Evolutionary conservation across 2,329 filamentous ascomycete genomes (phyloP), one percentile per base, ranked within the genome.

Genomic region (Aspergillus carbonarius): DNA sequence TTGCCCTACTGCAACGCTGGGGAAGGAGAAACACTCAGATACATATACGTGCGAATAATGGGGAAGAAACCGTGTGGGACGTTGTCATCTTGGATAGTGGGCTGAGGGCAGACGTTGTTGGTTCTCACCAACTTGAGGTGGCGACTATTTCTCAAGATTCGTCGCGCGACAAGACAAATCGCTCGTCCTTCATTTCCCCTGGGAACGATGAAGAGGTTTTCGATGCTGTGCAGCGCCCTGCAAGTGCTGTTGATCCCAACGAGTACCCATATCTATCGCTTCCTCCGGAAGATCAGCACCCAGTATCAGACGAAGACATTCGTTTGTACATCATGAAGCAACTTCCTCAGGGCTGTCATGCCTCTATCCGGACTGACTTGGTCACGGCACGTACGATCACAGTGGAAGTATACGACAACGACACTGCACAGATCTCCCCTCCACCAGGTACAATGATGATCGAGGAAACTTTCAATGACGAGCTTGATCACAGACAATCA

Each of bases 111-210:
- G 78, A 80, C 61, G 78, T 81, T 48, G 72, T 81, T 17, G 76
- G 74, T n/a, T 76, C 74, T 37, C 73, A 72, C 57, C 71, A 71
- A 50, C 68, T 74, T 40, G 70, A 70, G 44, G 73, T 70, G 52
- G 49, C 64, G 6, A 60, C 65, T 23, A 55, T 60, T 44, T 76
- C 77, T 2, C 74, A 80, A 9, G 79, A 83, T 34, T 78, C 80
- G 23, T 67, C 79, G 2, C 74, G 78, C 15, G 64, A 72, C 70
- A 42, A 78, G 74, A 46, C 80, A 84, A 50, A 84, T 78, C 69
- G 81, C 76, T 61, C 87, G 84, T 81, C 80, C 9, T 79, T 80
- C 53, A 64, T 78, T 50, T 71, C 73, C 46, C 71, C 76, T 5
- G 70, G 71, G 4, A 69, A 68, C 12, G 70, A 71, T 10, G 72